phyloP scores from a whole-genome alignment of 2,329 filamentous ascomycete species.

The Phialemoniopsis sp. region DNA sequence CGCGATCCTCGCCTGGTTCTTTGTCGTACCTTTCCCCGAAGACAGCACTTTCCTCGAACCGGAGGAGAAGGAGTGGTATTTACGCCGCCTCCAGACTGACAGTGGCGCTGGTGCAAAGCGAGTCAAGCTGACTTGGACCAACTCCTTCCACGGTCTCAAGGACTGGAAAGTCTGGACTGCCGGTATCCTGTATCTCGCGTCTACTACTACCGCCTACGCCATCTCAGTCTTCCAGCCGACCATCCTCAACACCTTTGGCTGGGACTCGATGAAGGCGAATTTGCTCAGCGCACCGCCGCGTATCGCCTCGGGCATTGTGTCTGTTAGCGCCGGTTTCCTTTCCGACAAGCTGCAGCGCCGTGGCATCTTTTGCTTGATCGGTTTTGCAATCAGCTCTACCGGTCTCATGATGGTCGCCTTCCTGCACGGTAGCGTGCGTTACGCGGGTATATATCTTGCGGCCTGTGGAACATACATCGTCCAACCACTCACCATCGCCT shows the following conservation, averaged over 20 bases:
- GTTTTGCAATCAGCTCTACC: slow-evolving; percentile 14
- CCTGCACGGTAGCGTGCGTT: slow-evolving; percentile 14
- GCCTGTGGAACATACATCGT: slow-evolving; percentile 22
- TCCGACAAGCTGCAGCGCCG: slow-evolving; percentile 16
- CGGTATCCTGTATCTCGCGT: slow-evolving; percentile 17
- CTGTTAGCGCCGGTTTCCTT: slow-evolving; percentile 14
- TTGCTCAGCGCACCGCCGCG: slow-evolving; percentile 21
- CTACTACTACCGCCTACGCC: slow-evolving; percentile 20
- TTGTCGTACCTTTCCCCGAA: slow-evolving; percentile 12
- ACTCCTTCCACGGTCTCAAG: slow-evolving; percentile 50
- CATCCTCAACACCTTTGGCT: slow-evolving; percentile 25
- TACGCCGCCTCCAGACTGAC: slow-evolving; percentile 11
- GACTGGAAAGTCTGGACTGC: slow-evolving; percentile 44
- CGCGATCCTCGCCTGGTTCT: slow-evolving; percentile 11
- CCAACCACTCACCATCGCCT: slow-evolving; percentile 28
- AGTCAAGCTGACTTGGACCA: slow-evolving; percentile 13
- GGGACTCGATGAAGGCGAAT: slow-evolving; percentile 22
- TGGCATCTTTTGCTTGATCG: slow-evolving; percentile 14
- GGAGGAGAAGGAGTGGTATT: slow-evolving; percentile 11
- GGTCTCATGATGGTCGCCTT: slow-evolving; percentile 28
- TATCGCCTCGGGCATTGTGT: slow-evolving; percentile 25
- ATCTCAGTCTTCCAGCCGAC: slow-evolving; percentile 25
- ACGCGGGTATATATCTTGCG: slow-evolving; percentile 23
- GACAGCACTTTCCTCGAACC: slow-evolving; percentile 9
- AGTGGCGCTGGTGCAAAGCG: slow-evolving; percentile 8